Evolutionary conservation across 257 asterid genomes (phyloP).

Genomic region (Echium plantagineum): DNA sequence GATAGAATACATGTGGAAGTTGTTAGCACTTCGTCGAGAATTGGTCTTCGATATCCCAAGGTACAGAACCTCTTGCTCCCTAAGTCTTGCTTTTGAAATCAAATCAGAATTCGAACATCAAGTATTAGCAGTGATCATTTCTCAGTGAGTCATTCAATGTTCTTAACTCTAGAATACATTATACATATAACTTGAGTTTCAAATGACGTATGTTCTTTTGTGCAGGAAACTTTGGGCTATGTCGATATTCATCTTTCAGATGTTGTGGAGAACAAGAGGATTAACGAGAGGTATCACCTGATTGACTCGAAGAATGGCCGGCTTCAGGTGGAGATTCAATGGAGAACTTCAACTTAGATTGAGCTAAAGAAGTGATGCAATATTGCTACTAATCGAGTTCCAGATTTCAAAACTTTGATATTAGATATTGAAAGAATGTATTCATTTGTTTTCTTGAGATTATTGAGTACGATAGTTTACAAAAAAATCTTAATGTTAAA

Average conservation of each 20-base stretch:
- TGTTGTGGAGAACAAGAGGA: slow-evolving; percentile 70
- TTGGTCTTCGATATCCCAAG: slow-evolving; percentile 79
- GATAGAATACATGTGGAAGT: slow-evolving; percentile 91
- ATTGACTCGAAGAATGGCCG: slow-evolving; percentile 92
- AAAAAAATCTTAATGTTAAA: background rate
- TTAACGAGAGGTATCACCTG: slow-evolving; percentile 86
- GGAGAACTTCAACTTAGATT: slow-evolving; percentile 46
- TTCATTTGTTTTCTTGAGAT: background rate
- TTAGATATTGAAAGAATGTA: too few species aligned
- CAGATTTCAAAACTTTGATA: too few species aligned
- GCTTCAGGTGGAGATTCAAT: slow-evolving; percentile 84
- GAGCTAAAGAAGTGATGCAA: background rate
- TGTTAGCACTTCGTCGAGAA: slow-evolving; percentile 59
- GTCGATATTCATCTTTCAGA: slow-evolving; percentile 66
- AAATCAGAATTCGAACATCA: too few species aligned
- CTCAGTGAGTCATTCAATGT: background rate
- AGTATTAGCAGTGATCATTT: too few species aligned
- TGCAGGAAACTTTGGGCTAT: slow-evolving; percentile 57
- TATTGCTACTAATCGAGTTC: background rate
- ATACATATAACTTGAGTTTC: too few species aligned
- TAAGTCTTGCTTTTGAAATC: too few species aligned
- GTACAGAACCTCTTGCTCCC: slow-evolving; percentile 19
- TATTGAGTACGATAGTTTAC: background rate
- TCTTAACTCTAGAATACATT: background rate
- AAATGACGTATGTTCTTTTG: background rate